Base-by-base conservation (phyloP, 805 yeast genomes). In the Hanseniaspora meyeri region DNA sequence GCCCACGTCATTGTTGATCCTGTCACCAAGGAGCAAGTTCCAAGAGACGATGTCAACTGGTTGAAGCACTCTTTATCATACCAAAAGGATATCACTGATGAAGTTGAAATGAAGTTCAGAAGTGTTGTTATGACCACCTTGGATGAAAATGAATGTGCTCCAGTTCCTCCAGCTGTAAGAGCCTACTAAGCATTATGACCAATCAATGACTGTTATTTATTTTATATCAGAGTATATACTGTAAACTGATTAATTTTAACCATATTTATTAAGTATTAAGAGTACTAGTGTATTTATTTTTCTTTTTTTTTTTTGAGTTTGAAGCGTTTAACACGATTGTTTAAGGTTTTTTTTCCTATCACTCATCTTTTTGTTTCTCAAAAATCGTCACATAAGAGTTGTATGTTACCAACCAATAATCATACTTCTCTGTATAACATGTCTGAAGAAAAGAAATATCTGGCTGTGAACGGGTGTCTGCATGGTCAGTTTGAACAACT, bases 151-250 rank as follows among this genome's bases (percentile, higher is more conserved):
- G 97, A 91, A 73, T 89, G 96, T 80, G 86, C 88, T 74, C 77
- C 95, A 51, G 96, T 91, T 61, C 97, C 97, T 62, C 97, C 97
- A 59, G 93, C 95, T 58, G 83, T 85, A 74, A 91, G 98, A 81
- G 89, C 88, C 60, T 91, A 91, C 72, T 91, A 82, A 46, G 16
- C 7, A 14, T 20, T 42, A 42, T 42, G 45, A 20, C 45, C 45
- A 12, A 40, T 17, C 11, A 39, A 27, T 45, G 49, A 45, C 20
- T 29, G 24, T 31, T 32, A 45, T 45, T 29, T 45, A 31, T 45
- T 32, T 45, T 24, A 32, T 17, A 17, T 45, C 27, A 32, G 36
- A 31, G 2, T 42, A 42, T 42, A 42, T 42, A 42, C 24, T 20
- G 6, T 42, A 42, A 40, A 31, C 49, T 32, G 49, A 29, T 45